Evolutionary conservation across 75 land plant genomes (phyloP), one percentile per base, ranked within the genome.

Genomic region (Larix kaempferi): DNA sequence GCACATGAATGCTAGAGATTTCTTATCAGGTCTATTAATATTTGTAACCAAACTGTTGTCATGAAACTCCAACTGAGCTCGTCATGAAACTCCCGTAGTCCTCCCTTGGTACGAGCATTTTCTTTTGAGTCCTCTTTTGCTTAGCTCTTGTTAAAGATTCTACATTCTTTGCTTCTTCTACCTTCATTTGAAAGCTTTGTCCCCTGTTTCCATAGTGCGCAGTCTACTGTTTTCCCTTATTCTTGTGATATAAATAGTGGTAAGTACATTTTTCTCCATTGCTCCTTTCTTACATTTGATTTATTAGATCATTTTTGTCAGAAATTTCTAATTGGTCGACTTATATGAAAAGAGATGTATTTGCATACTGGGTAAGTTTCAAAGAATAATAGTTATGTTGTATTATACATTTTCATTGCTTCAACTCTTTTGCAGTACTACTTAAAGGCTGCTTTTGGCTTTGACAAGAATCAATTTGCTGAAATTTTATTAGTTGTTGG

Each of bases 361-460:
- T 49, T 49, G 11, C 2, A 1, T 49, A 11, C 54, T 49, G 54
- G 49, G 54, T 49, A 27, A 25, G 74, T 33, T 11, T n/a, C 65
- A 76, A 62, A n/a, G n/a, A 76, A 60, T 65, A 22, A 8, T 76
- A 21, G 11, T n/a, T 26, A 29, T 73, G 41, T 21, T 25, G 14
- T 10, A 11, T 12, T 35, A 73, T 56, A 12, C 26, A 17, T 29
- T 11, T 27, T 21, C 12, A n/a, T 17, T 64, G 23, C 23, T 66
- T 63, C 12, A 49, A 49, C 67, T 27, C 41, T 8, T 75, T 21
- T 89, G 83, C 88, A 92, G 94, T 92, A 88, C 61, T 92, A 90
- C 76, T 75, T 92, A 77, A 92, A 92, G 73, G 82, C 92, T 59
- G 86, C 60, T 71, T 92, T 92, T 81, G 86, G 89, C 35, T 92